Percentiles rank a stretch among this genome's conserved stretches.
These are phyloP conservation scores for Phialophora expanda DNA, from an alignment of 2,329 filamentous ascomycete genomes.

Conservation along the genomic window DNA sequence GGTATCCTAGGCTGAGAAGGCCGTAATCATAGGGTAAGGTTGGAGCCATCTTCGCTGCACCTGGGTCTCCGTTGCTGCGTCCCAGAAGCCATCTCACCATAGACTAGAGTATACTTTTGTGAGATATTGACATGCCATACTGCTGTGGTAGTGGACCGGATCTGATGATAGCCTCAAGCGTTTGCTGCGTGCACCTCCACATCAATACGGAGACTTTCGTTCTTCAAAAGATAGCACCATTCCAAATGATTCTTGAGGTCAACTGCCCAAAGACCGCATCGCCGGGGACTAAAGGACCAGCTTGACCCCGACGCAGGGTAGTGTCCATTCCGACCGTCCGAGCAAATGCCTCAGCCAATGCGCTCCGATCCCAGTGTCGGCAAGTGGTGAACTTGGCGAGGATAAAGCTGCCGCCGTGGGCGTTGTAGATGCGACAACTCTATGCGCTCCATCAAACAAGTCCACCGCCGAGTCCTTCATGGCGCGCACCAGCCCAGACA, in stretches of 20 bases:
- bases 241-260: background rate
- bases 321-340: conserved; percentile 83
- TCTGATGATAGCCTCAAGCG: background rate
- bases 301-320: conserved; percentile 89
- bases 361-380: conserved; percentile 74
- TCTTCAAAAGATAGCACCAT: background rate
- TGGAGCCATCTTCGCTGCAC: conserved; percentile 1
- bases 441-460: conserved; percentile 60
- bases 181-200: background rate
- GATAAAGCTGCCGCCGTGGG: conserved; percentile 35
- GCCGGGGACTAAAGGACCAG: conserved; percentile 28
- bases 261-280: background rate
- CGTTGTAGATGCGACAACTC: conserved; percentile 34
- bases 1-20: background rate
- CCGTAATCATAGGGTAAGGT: conserved; percentile 7
- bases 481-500: conserved; percentile 68
- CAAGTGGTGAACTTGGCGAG: conserved; percentile 43
- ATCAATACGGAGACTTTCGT: background rate
- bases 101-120: conserved; percentile 33
- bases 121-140: conserved; percentile 21
- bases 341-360: conserved; percentile 85
- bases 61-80: background rate
- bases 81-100: conserved; percentile 20
- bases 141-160: background rate
- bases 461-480: conserved; percentile 48